Evolutionary conservation across 192 early-diverging fungal genomes (phyloP), one percentile per base, ranked within the genome.

Genomic region (Chytriomyces sp.): DNA sequence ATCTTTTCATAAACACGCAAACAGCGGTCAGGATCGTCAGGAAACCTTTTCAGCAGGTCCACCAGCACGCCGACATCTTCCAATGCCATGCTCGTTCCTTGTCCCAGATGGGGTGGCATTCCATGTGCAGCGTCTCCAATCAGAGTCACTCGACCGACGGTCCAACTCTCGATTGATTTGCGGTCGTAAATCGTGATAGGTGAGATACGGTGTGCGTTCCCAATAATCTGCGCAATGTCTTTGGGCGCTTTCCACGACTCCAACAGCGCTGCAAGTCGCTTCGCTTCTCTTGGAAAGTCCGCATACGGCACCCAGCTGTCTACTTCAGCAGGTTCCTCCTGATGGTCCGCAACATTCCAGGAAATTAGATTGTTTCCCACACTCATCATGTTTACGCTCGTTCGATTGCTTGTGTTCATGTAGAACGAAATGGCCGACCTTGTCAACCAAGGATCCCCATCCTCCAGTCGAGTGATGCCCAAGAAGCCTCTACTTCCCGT

Each of bases 41-140:
- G 67, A 46, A 71, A 61, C 9, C 47, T 8, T 10, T 1, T 1
- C 23, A 78, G 35, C 5, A 82, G 67, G 10, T 80, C 77, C 4
- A 48, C 28, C 5, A 82, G 61, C 9, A 77, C 66, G 7, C 74
- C 78, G 0, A 44, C 77, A 64, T 82, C 81, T 61, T 82, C 81
- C 9, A 82, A 47, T 2, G 61, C 77, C 13, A 44, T 46, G 50
- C 60, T 72, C 5, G 64, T 48, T 45, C 79, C 79, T 67, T 79
- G 79, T 18, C 79, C 79, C 44, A 80, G 79, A 62, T 78, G 59
- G 1, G 79, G 79, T 1, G 69, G 50, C 67, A 64, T 81, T 28
- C 69, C 69, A 64, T 81, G 80, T 44, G 76, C 80, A 35, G 75
- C 63, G 69, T 76, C 75, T 11, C 75, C 75, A 68, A 76, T 13